Evolutionary conservation across 164 flowering plant genomes (phyloP), one percentile per base, ranked within the genome.

Genomic region (Vitis labrusca): DNA sequence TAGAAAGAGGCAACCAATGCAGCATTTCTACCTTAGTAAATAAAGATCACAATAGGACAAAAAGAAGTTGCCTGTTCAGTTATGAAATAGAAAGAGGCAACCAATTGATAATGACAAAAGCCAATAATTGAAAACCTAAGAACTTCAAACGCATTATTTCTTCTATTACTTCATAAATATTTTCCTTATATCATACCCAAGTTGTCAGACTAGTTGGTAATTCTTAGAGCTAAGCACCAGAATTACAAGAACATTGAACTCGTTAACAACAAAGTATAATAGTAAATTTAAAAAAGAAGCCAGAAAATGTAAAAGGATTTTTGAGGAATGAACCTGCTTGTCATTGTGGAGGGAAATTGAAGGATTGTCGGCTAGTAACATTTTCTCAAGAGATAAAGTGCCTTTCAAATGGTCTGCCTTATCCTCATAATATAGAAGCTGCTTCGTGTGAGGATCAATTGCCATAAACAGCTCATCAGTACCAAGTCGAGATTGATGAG

Each of bases 401-500:
- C 97, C 91, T 75, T 88, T 89, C 9, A 73, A 69, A 74, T 61
- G 32, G 55, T 89, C 89, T 7, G 84, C 71, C 71, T 80, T 91
- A 66, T 95, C 99, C 81, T 95, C 98, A 75, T 89, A 95, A 70
- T 84, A 85, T 2, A 93, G 72, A 58, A 95, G 90, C 81, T 91
- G 91, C 67, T 91, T 93, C 9, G 98, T 88, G 70, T 77, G 73
- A 49, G 94, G 97, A 86, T 93, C 86, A 66, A 91, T 89, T 17
- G 89, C 97, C 91, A 95, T 85, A 76, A 91, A 85, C 19, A 95
- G 79, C 79, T 93, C 99, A 81, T 95, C 98, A 50, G 86, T 91
- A 30, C 98, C 98, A 67, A 95, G 92, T 57, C 99, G 85, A 50
- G 97, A 88, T 76, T 91, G 99, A 23, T 72, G 87, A 67, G 92